These are phyloP conservation scores for Neoscytalidium dimidiatum DNA, from an alignment of 2,329 filamentous ascomycete species.

Conservation along the genomic window DNA sequence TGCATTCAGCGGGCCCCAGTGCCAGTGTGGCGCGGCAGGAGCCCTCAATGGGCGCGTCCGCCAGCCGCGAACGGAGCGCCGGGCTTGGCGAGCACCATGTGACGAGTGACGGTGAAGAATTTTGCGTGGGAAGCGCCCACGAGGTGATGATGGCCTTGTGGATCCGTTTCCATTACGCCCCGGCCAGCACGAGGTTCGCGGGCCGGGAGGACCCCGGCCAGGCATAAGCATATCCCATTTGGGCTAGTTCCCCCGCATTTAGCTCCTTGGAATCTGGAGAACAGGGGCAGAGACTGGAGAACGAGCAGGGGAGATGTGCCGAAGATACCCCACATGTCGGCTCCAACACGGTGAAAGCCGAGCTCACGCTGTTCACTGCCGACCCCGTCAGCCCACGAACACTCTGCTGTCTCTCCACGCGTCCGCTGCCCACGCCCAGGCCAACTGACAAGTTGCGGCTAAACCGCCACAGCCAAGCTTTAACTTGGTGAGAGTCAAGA, in stretches of 20 bases:
- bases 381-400: background rate
- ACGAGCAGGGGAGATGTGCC: background rate
- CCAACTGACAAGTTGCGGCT: background rate
- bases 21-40: background rate
- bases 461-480: background rate
- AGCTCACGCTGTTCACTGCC: constrained; percentile 12
- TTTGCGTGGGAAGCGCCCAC: background rate
- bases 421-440: background rate
- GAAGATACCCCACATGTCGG: background rate
- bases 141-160: background rate
- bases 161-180: background rate
- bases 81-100: constrained; percentile 2
- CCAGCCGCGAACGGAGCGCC: background rate
- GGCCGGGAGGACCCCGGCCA: background rate
- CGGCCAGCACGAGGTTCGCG: background rate
- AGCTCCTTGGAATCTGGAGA: constrained; percentile 11
- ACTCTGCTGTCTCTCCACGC: background rate
- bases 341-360: background rate
- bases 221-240: background rate
- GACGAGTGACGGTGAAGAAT: constrained; percentile 15
- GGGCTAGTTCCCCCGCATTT: constrained; percentile 9
- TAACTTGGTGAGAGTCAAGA: background rate
- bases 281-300: background rate
- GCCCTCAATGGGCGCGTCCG: constrained; percentile 2
- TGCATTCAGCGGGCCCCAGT: background rate